These are phyloP conservation scores for Acanthamoeba royreba DNA, from an alignment of 208 protist species.

Conservation along the genomic window DNA sequence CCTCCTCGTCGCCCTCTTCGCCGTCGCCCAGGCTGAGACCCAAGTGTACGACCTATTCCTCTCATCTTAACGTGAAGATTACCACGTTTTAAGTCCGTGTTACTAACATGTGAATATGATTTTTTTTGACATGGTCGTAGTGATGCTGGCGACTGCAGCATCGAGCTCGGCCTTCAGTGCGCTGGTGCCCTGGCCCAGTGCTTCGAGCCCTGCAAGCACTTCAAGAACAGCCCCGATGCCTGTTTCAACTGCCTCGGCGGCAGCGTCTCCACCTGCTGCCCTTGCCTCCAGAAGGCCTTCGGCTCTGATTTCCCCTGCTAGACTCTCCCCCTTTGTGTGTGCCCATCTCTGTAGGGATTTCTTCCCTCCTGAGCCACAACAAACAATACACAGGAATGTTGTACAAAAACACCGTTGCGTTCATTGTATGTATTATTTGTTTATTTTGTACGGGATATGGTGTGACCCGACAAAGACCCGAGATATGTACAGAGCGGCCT, in stretches of 20 bases:
- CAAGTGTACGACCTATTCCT: no score
- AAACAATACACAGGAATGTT: background rate
- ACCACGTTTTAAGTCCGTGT: no score
- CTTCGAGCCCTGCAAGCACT: background rate
- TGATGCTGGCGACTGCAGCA: background rate
- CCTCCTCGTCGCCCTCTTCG: background rate
- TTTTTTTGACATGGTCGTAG: background rate
- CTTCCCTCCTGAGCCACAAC: no score
- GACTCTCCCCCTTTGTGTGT: no score
- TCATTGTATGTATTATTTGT: no score
- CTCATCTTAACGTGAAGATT: no score
- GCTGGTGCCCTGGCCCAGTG: slow-evolving; percentile 5
- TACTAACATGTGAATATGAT: no score
- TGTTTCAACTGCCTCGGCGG: slow-evolving; percentile 3
- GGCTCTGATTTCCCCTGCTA: background rate
- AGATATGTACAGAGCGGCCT: no score
- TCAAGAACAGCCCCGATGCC: background rate
- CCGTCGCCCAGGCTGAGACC: background rate
- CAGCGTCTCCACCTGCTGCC: slow-evolving; percentile 1
- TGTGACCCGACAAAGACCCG: no score
- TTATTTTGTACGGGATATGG: no score
- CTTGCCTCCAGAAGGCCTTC: slow-evolving; percentile 13
- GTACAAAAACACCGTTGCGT: no score
- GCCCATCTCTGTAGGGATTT: no score
- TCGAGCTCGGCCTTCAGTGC: slow-evolving; percentile 8